Evolutionary conservation across 78 protist genomes (phyloP).

Genomic region (Goniomonas avonlea): DNA sequence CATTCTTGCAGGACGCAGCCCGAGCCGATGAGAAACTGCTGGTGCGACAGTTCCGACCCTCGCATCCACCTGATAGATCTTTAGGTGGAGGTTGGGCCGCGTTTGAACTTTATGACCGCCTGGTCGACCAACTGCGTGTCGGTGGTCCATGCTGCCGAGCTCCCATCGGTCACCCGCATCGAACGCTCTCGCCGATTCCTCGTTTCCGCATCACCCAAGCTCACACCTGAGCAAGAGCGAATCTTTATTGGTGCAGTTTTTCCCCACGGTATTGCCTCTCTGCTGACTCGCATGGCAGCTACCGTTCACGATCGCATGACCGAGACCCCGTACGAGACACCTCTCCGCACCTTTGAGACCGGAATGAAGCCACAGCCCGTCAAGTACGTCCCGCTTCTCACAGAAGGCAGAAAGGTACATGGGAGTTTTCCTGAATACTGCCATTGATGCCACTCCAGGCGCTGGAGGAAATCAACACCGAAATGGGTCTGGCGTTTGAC

Average conservation of each 20-base stretch:
- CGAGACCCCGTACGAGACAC: slow-evolving; percentile 45
- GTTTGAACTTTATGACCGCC: slow-evolving; percentile 68
- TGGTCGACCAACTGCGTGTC: slow-evolving; percentile 74
- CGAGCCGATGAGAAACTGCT: too few species aligned
- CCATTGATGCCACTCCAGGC: too few species aligned
- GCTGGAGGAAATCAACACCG: slow-evolving; percentile 47
- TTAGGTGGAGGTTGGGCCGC: slow-evolving; percentile 70
- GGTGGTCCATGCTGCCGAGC: slow-evolving; percentile 38
- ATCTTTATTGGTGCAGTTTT: background rate
- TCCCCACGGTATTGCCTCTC: background rate
- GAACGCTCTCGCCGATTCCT: slow-evolving; percentile 63
- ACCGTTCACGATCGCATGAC: slow-evolving; percentile 83
- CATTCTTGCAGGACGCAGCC: too few species aligned
- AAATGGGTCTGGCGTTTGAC: slow-evolving; percentile 73
- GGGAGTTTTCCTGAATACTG: too few species aligned
- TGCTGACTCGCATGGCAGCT: background rate
- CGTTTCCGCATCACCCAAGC: background rate
- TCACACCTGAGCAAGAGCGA: background rate
- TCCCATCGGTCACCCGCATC: slow-evolving; percentile 38
- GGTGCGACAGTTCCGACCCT: too few species aligned
- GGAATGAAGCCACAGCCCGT: slow-evolving; percentile 46
- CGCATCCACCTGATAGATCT: too few species aligned
- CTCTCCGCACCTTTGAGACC: slow-evolving; percentile 41
- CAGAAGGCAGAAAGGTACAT: slow-evolving; percentile 49
- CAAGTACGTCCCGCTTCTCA: slow-evolving; percentile 40